A percentile compares a stretch with the other conserved stretches of the same genome.
These are phyloP conservation scores for Colletotrichum echinochloae DNA, from an alignment of 2,329 filamentous ascomycete genomes.

Conservation along the genomic window DNA sequence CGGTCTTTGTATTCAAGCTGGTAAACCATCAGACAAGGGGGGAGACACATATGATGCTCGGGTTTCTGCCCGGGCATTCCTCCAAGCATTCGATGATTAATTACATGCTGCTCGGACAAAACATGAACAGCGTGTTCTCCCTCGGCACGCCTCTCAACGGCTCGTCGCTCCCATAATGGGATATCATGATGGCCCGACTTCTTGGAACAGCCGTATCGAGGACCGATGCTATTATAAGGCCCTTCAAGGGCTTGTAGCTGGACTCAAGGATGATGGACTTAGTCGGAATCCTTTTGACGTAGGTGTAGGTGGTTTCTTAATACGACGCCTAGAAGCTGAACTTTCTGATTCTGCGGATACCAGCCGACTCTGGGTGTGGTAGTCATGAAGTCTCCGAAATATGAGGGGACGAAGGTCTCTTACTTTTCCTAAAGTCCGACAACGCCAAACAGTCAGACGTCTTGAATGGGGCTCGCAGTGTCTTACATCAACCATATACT, in stretches of 20 bases:
- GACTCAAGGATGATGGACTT: constrained; percentile 3
- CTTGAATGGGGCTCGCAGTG: constrained; percentile 10
- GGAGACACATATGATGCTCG: neutral
- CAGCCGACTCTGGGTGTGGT: constrained; percentile 40
- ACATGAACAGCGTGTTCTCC: constrained; percentile 41
- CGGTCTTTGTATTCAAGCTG: constrained; percentile 19
- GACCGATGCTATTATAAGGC: neutral
- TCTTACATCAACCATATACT: constrained; percentile 38
- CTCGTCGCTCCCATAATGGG: neutral
- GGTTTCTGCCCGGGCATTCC: neutral
- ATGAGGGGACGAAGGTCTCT: constrained; percentile 27
- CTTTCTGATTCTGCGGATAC: constrained; percentile 36
- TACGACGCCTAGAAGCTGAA: constrained; percentile 45
- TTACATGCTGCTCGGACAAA: neutral
- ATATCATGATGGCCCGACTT: neutral
- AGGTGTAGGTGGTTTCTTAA: constrained; percentile 43
- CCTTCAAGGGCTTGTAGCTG: constrained; percentile 16
- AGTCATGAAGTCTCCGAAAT: constrained; percentile 19
- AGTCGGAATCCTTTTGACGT: constrained; percentile 3
- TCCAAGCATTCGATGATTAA: constrained; percentile 3
- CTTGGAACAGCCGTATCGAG: neutral
- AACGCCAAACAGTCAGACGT: constrained; percentile 36
- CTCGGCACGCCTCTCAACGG: constrained; percentile 41
- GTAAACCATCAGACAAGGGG: neutral
- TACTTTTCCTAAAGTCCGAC: constrained; percentile 41